Base-by-base conservation (phyloP, 202 grass and related monocot genomes). In the Musa balbisiana region DNA sequence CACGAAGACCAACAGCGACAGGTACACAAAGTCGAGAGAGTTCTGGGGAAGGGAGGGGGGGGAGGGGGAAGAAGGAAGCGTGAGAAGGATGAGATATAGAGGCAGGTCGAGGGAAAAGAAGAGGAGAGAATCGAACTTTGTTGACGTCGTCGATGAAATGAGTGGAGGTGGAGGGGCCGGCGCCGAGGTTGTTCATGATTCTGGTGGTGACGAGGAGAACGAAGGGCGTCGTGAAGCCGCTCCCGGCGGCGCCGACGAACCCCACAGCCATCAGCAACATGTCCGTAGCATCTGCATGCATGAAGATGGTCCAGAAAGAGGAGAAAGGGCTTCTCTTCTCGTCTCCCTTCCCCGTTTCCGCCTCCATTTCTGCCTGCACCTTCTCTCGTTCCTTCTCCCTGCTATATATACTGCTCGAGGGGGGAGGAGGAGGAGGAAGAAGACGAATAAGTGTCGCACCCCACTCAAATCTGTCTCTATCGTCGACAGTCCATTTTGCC, bases 291-390 rank as follows among this genome's bases (percentile, higher is more conserved):
- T 67, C 23, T 13, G 64, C 64, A 15, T 67, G 64, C 24, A 33
- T 16, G 64, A 67, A 67, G 23, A 67, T 64, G 1, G 74, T 64
- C 3, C 52, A 58, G 53, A 74, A 59, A n/a, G 72, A 74, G 20
- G 58, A 20, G 14, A 20, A 15, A 20, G 58, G 33, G 33, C 33
- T 43, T 43, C 33, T 43, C 33, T 43, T 43, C 33, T 43, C 8
- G 5, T 43, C 33, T 43, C 33, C 33, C 5, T 5, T 43, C 33
- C 33, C 33, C 33, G 33, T 43, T 43, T 43, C 33, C 33, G 33
- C 33, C 33, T 6, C 33, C 33, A 43, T 43, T 0, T 43, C 33
- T 6, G 5, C 33, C 33, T 43, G 33, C 33, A 43, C 4, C 33
- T 8, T 5, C 33, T 43, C 33, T 43, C 4, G 33, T 8, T 43